These are phyloP conservation scores for Botrytis byssoidea DNA, from an alignment of 2,329 filamentous ascomycete genomes.

Conservation along the genomic window DNA sequence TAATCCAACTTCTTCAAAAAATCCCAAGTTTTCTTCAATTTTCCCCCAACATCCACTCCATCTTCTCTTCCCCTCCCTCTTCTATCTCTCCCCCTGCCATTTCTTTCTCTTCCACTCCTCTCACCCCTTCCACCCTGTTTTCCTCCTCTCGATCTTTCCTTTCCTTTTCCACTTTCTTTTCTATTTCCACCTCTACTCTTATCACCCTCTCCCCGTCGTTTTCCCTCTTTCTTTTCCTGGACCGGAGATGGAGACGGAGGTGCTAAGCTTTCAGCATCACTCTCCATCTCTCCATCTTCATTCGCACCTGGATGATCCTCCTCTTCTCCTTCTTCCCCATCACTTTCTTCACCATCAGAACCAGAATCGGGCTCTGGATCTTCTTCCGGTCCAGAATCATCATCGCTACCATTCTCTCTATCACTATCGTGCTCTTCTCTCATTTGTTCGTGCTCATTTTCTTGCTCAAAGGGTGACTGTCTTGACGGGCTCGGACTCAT, in stretches of 20 bases:
- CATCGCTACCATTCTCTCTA: neutral
- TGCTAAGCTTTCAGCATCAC: neutral
- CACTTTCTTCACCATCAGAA: neutral
- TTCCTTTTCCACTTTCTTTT: neutral
- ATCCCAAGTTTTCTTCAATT: slow-evolving; percentile 10
- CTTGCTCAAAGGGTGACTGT: neutral
- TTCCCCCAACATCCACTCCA: neutral
- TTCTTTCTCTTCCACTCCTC: neutral
- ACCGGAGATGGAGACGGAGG: neutral
- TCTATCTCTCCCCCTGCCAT: neutral
- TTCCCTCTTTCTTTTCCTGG: neutral
- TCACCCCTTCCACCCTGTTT: neutral
- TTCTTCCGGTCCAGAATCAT: neutral
- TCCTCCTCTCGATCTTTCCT: neutral
- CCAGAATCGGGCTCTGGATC: neutral
- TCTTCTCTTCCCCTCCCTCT: neutral
- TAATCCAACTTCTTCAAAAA: slow-evolving; percentile 20
- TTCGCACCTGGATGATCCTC: neutral
- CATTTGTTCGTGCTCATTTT: neutral
- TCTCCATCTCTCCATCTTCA: neutral
- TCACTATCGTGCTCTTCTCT: neutral
- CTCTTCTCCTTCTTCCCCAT: neutral
- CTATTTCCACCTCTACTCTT: neutral
- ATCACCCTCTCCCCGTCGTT: neutral
- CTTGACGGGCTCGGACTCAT: neutral